A percentile compares a stretch with the other conserved stretches of the same genome.
Evolutionary conservation across 2,329 filamentous ascomycete genomes (phyloP).

Genomic region (Aspergillus sclerotialis): DNA sequence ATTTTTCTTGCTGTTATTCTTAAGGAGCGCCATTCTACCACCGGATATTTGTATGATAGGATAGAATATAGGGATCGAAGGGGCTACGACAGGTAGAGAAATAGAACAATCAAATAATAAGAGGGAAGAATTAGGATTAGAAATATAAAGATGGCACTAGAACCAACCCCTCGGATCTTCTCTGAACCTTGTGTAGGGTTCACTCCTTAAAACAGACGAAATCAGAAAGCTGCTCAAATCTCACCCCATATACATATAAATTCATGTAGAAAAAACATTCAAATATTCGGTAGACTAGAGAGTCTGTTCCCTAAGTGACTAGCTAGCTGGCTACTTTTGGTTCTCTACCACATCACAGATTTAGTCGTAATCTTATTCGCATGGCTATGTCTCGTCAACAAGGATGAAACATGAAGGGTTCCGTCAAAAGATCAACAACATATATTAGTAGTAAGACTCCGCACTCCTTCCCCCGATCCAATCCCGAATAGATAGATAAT

Average conservation of each 20-base stretch:
- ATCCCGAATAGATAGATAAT: conserved; percentile 16
- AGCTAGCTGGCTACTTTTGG: too few species aligned
- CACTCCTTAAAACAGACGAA: too few species aligned
- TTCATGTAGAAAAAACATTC: too few species aligned
- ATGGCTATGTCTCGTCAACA: conserved; percentile 20
- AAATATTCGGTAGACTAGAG: too few species aligned
- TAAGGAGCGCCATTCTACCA: too few species aligned
- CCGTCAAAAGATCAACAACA: conserved; percentile 16
- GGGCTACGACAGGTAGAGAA: conserved; percentile 1
- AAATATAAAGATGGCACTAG: neutral
- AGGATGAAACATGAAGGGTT: conserved; percentile 17
- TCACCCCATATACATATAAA: too few species aligned
- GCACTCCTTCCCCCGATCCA: conserved; percentile 19
- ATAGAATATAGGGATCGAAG: conserved; percentile 1
- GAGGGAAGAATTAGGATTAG: neutral
- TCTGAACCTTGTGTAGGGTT: too few species aligned
- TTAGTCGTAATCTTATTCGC: conserved; percentile 19
- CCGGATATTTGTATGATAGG: too few species aligned
- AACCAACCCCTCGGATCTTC: too few species aligned
- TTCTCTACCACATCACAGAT: conserved; percentile 2
- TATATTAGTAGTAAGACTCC: conserved; percentile 11
- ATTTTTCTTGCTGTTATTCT: too few species aligned
- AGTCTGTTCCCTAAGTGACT: neutral
- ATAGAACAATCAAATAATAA: conserved; percentile 4
- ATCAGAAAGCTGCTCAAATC: too few species aligned